Base-by-base conservation (phyloP, 768 basidiomycete species). In the Suillus paluster region DNA sequence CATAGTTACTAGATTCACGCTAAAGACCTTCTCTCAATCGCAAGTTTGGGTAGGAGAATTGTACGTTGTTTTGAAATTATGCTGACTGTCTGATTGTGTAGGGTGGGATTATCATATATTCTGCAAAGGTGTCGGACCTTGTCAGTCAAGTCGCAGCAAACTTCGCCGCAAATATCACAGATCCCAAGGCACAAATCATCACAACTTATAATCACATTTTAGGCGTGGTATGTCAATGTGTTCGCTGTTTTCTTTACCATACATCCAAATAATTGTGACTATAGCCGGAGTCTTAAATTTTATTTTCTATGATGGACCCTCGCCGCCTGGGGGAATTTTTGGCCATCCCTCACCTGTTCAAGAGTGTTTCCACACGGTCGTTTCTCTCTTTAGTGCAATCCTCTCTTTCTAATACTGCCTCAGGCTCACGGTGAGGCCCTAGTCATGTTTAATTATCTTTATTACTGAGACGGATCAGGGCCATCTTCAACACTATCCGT, bases 231-330 rank as follows among this genome's bases (percentile, higher is more conserved):
- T 57, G 38, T 46, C 12, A 3, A 33, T 42, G 23, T 46, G 45
- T 36, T 17, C 42, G 12, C 27, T 23, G 23, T 55, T n/a, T 86
- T 86, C 70, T 88, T 87, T 64, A 2, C 83, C 36, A 6, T 14
- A 0, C 39, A n/a, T 5, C 25, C 3, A 15, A 19, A 23, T 19
- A 23, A 9, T 53, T 54, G 36, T n/a, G 58, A 3, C 21, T 63
- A 2, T 38, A 71, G 60, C 55, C 25, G 55, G 60, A 36, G 53
- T 56, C 34, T 72, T 65, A 75, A 12, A 56, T 83, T 5, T 83
- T 5, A 25, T 88, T 11, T 89, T 89, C 68, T 89, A 88, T 64
- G 83, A 89, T 64, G 83, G 66, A 1, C 85, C 63, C 4, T 49
- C 38, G 15, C 67, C 59, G 19, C 71, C 68, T 6, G 4, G 45